Conservation (phyloP, 2,329 filamentous ascomycete species). For the Helicocarpus griseus region DNA sequence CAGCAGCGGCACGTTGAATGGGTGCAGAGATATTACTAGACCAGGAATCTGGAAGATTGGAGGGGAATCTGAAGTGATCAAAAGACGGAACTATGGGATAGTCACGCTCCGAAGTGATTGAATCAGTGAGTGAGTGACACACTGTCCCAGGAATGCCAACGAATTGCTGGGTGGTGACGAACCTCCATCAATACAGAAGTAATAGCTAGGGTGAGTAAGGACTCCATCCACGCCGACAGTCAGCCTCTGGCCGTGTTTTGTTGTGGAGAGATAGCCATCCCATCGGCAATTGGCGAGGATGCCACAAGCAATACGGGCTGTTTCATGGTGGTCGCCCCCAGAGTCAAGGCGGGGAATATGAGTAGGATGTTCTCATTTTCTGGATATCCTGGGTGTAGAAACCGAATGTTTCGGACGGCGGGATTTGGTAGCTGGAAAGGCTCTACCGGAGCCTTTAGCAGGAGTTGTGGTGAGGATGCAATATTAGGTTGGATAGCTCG, state of each 20-base stretch:
- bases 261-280: slow-evolving; percentile 1
- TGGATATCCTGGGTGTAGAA: neutral
- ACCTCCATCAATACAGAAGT: slow-evolving; percentile 3
- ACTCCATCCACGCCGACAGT: neutral
- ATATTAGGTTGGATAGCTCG: neutral
- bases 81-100: neutral
- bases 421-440: neutral
- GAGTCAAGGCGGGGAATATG: neutral
- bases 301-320: neutral
- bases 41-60: neutral
- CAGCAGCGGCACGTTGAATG: neutral
- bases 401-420: neutral
- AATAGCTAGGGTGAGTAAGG: slow-evolving; percentile 1
- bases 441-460: neutral
- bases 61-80: neutral
- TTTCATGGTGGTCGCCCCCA: slow-evolving; percentile 1
- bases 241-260: neutral
- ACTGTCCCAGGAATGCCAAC: neutral
- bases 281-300: neutral
- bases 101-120: neutral
- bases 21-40: neutral
- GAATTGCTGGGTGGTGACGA: neutral
- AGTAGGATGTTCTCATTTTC: neutral
- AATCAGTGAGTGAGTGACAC: neutral
- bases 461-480: neutral